A percentile compares a stretch with the other conserved stretches of the same genome.
phyloP scores from a whole-genome alignment of 2,329 filamentous ascomycete species.

The Neopestalotiopsis sp. region DNA sequence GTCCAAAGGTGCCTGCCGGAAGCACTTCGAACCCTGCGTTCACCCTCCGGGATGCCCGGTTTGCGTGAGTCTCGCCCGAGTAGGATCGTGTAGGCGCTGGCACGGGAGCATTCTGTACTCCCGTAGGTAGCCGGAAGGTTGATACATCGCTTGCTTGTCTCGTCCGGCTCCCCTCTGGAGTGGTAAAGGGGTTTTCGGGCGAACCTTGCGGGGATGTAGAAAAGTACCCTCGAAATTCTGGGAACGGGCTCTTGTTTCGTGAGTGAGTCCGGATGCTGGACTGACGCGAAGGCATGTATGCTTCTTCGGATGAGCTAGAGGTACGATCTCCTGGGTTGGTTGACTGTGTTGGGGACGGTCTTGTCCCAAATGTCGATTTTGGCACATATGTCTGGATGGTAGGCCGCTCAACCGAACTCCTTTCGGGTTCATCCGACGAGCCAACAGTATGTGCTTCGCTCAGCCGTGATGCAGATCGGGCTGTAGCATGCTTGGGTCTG shows the following conservation, averaged over 20 bases:
- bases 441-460: conserved; percentile 24
- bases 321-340: conserved; percentile 16
- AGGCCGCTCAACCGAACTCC: conserved; percentile 18
- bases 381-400: conserved; percentile 34
- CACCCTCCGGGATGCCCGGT: conserved; percentile 31
- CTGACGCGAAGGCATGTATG: conserved; percentile 8
- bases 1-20: conserved; percentile 33
- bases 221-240: conserved; percentile 6
- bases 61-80: conserved; percentile 31
- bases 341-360: neutral
- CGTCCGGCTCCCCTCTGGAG: conserved; percentile 8
- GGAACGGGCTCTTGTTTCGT: conserved; percentile 8
- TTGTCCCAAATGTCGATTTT: conserved; percentile 30
- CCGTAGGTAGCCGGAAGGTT: neutral
- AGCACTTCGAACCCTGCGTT: conserved; percentile 38
- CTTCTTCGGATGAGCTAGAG: conserved; percentile 22
- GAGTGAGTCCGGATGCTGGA: conserved; percentile 3
- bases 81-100: conserved; percentile 32
- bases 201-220: neutral
- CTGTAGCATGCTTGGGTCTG: conserved; percentile 29
- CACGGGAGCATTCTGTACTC: neutral
- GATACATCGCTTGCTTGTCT: conserved; percentile 15
- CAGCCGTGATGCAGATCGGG: conserved; percentile 22
- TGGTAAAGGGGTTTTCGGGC: conserved; percentile 16
- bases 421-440: conserved; percentile 21